phyloP scores from a whole-genome alignment of 345 rosid genomes.

The Pugionium cornutum region DNA sequence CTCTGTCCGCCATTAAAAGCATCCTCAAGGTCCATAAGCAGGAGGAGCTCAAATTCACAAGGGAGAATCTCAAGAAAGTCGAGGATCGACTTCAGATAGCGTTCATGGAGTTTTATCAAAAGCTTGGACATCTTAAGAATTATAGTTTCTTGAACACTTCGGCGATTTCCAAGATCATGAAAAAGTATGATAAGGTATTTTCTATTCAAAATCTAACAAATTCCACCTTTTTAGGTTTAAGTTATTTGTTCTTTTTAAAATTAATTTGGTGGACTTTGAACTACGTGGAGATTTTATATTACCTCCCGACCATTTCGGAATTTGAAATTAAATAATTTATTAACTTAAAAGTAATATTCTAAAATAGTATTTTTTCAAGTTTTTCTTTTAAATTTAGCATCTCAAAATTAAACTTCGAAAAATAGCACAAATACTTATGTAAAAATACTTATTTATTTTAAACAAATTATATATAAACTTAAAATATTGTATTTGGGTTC shows the following conservation, averaged over 20 bases:
- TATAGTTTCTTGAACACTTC: constrained; percentile 51
- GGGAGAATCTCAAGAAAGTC: constrained; percentile 43
- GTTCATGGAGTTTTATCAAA: constrained; percentile 55
- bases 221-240: neutral
- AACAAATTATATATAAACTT: too few species aligned
- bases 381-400: too few species aligned
- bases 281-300: neutral
- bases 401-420: too few species aligned
- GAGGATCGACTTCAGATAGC: constrained; percentile 53
- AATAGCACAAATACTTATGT: too few species aligned
- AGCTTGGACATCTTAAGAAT: constrained; percentile 61
- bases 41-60: constrained; percentile 42
- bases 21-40: constrained; percentile 44
- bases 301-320: neutral
- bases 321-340: neutral
- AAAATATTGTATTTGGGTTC: too few species aligned
- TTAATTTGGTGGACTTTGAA: neutral
- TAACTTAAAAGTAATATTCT: neutral
- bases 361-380: too few species aligned
- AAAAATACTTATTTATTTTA: too few species aligned
- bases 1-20: constrained; percentile 56
- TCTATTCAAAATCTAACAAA: neutral
- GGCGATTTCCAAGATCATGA: constrained; percentile 47
- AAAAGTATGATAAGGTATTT: constrained; percentile 54
- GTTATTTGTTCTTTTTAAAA: neutral